Evolutionary conservation across 345 rosid species (phyloP).

Genomic region (Hibiscus tridactylites): DNA sequence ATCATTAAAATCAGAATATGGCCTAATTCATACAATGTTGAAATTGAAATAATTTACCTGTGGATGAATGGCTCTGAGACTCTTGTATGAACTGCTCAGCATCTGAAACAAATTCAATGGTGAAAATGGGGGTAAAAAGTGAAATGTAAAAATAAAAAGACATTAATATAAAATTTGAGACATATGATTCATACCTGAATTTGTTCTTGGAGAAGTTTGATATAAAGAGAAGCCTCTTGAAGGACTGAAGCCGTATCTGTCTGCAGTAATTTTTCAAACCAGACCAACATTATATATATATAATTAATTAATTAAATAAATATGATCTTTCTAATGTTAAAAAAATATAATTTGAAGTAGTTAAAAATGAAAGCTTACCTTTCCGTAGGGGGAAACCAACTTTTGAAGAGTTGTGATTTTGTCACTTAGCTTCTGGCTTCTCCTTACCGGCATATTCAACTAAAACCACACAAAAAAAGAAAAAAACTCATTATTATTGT

Average conservation of each 20-base stretch:
- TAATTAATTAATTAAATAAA: too few relatives aligned
- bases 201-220: conserved; percentile 54
- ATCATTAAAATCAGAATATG: too few relatives aligned
- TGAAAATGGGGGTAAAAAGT: neutral
- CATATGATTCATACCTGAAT: conserved; percentile 37
- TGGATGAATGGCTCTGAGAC: conserved; percentile 15
- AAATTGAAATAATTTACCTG: conserved; percentile 21
- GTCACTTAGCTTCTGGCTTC: conserved; percentile 59
- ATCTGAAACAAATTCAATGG: conserved; percentile 37
- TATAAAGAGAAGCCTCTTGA: conserved; percentile 51
- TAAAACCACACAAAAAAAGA: neutral
- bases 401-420: conserved; percentile 60
- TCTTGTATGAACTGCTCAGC: conserved; percentile 29
- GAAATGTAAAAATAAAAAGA: neutral
- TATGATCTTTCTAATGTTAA: too few relatives aligned
- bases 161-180: neutral
- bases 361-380: conserved; percentile 24
- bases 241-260: conserved; percentile 73
- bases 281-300: neutral
- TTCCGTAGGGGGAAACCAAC: conserved; percentile 70
- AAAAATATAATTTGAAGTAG: too few relatives aligned
- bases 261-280: conserved; percentile 25
- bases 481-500: too few relatives aligned
- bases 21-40: neutral
- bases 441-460: conserved; percentile 33